phyloP scores from a whole-genome alignment of 2,329 filamentous ascomycete genomes.

The Bipolaris bicolor region DNA sequence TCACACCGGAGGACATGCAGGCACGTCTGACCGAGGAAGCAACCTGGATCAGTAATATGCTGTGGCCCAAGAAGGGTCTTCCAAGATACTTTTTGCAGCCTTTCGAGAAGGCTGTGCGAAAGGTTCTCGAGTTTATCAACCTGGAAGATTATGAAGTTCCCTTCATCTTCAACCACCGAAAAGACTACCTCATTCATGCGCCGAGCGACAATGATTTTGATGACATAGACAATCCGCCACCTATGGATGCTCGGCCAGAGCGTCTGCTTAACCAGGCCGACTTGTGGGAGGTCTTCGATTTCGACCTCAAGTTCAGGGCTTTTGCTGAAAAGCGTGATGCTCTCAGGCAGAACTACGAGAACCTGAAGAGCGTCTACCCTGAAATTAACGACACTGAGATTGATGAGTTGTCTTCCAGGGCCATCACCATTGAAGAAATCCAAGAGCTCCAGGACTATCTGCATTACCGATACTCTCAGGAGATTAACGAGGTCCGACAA shows the following conservation, averaged over 20 bases:
- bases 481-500: constrained; percentile 79
- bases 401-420: constrained; percentile 79
- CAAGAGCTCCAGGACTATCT: constrained; percentile 97
- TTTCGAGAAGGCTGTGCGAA: constrained; percentile 86
- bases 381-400: constrained; percentile 75
- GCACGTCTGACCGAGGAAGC: constrained; percentile 77
- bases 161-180: constrained; percentile 97
- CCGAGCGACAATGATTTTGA: constrained; percentile 67
- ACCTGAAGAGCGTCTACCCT: constrained; percentile 64
- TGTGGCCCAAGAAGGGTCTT: constrained; percentile 86
- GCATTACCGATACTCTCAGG: constrained; percentile 87
- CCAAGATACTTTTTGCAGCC: constrained; percentile 74
- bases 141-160: constrained; percentile 94
- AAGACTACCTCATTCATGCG: constrained; percentile 94
- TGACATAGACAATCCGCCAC: constrained; percentile 70
- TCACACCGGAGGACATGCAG: constrained; percentile 76
- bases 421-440: constrained; percentile 89
- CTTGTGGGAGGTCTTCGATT: constrained; percentile 91
- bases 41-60: constrained; percentile 86
- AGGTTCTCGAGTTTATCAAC: constrained; percentile 94
- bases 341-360: constrained; percentile 78
- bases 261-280: constrained; percentile 92
- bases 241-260: constrained; percentile 77
- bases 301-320: constrained; percentile 93
- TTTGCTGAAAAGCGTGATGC: constrained; percentile 90